Evolutionary conservation across 345 rosid species (phyloP), one percentile per base, ranked within the genome.

Genomic region (Populus simonii): DNA sequence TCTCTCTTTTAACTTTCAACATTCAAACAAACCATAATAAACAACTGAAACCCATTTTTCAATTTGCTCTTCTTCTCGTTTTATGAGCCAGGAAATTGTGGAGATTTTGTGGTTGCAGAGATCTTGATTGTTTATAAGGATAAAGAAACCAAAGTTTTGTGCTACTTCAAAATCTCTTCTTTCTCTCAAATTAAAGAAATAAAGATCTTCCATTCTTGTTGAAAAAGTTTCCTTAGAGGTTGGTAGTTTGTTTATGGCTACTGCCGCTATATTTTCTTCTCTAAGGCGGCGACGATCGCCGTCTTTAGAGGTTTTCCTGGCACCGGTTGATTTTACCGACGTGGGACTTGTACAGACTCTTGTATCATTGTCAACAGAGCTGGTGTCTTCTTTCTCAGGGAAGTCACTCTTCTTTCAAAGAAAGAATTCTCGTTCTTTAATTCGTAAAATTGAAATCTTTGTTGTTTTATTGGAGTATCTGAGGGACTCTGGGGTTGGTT

Each of bases 191-290:
- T 20, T 31, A 1, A 8, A 31, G 25, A 47, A 3, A 3, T 47
- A 47, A 47, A 47, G 51, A 47, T 47, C 18, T 47, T 47, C 16
- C 16, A 47, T 47, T 47, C 17, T 47, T 15, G 17, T 3, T 47
- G 45, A 47, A 15, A 47, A 47, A 47, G 16, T 12, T 13, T 47
- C 51, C 18, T 47, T 47, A 3, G 65, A 25, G 29, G 27, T 9
- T 23, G 0, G 65, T 10, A 59, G 29, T 59, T 23, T 59, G 29
- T 4, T 8, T 2, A 92, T 96, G 99, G 97, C 99, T 0, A 76
- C 90, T 9, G 96, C 93, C 8, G 97, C 97, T 31, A 91, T 92
- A 71, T 91, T 96, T 78, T 91, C 97, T 45, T 96, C 97, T 65
- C 74, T 93, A 0, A 85, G 97, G 76, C 83, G 96, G 80, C 86